A percentile compares a stretch with the other conserved stretches of the same genome.
phyloP scores from a whole-genome alignment of 1,284 basidiomycete species.

The Ganoderma sp. region DNA sequence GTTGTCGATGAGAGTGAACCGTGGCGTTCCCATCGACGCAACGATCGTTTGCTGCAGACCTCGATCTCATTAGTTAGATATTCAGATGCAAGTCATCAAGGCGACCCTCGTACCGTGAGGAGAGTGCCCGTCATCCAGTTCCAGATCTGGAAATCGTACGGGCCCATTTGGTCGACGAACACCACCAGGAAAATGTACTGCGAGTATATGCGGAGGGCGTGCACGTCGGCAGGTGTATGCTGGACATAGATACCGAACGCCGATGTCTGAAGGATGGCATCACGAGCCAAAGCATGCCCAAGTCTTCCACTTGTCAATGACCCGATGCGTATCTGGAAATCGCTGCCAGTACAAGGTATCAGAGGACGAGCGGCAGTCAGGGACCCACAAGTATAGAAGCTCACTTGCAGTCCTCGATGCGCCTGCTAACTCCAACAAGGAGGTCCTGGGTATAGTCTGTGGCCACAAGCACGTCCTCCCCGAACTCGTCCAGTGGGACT shows the following conservation, averaged over 20 bases:
- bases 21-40: background rate
- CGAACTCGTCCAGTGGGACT: background rate
- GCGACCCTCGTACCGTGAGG: background rate
- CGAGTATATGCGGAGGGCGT: background rate
- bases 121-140: constrained; percentile 1
- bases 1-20: background rate
- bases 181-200: constrained; percentile 1
- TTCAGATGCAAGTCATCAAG: background rate
- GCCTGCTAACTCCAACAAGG: background rate
- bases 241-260: background rate
- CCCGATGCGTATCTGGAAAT: background rate
- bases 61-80: background rate
- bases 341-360: background rate
- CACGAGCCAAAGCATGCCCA: background rate
- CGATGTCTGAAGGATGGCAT: background rate
- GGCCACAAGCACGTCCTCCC: background rate
- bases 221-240: background rate
- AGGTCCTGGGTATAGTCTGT: constrained; percentile 1
- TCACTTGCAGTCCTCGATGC: background rate
- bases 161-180: background rate
- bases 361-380: background rate
- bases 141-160: constrained; percentile 1
- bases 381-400: background rate
- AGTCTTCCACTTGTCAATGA: background rate
- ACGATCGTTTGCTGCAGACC: background rate